Conservation (phyloP, 768 basidiomycete genomes). For the Ramaria sp. region DNA sequence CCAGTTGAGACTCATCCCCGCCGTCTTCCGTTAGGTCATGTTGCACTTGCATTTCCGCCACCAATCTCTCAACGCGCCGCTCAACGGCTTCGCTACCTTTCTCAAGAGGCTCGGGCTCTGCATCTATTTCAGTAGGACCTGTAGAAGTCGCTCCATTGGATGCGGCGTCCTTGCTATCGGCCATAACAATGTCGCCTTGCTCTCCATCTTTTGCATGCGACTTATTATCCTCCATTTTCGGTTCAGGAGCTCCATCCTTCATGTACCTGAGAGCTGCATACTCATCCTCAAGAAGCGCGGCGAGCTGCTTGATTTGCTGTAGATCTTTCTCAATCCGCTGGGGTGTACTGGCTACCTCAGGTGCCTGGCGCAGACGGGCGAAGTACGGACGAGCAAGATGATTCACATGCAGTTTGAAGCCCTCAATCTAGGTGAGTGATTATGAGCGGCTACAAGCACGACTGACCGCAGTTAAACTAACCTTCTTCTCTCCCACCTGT, state of each 20-base stretch:
- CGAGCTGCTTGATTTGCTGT: slow-evolving; percentile 61
- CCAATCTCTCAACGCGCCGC: slow-evolving; percentile 65
- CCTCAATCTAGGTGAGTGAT: slow-evolving; percentile 58
- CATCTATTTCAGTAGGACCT: neutral
- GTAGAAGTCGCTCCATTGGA: slow-evolving; percentile 36
- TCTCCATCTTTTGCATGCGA: slow-evolving; percentile 12
- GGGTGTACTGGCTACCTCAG: slow-evolving; percentile 70
- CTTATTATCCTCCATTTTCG: slow-evolving; percentile 5
- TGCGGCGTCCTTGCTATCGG: slow-evolving; percentile 18
- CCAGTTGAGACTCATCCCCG: slow-evolving; percentile 50
- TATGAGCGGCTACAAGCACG: neutral
- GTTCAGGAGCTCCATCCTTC: slow-evolving; percentile 15
- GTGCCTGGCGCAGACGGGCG: slow-evolving; percentile 69
- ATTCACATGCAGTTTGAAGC: slow-evolving; percentile 86
- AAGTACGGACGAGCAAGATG: slow-evolving; percentile 71
- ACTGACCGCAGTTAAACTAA: slow-evolving; percentile 20
- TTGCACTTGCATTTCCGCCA: slow-evolving; percentile 51
- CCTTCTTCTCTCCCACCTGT: slow-evolving; percentile 80
- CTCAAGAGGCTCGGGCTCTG: slow-evolving; percentile 34
- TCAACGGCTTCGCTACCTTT: slow-evolving; percentile 74
- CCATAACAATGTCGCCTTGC: slow-evolving; percentile 22
- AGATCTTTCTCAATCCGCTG: slow-evolving; percentile 78
- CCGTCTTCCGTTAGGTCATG: slow-evolving; percentile 36
- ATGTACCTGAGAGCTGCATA: slow-evolving; percentile 40
- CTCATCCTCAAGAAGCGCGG: slow-evolving; percentile 67